phyloP scores from a whole-genome alignment of 2,329 filamentous ascomycete species.

The Furcasterigmium sp. region DNA sequence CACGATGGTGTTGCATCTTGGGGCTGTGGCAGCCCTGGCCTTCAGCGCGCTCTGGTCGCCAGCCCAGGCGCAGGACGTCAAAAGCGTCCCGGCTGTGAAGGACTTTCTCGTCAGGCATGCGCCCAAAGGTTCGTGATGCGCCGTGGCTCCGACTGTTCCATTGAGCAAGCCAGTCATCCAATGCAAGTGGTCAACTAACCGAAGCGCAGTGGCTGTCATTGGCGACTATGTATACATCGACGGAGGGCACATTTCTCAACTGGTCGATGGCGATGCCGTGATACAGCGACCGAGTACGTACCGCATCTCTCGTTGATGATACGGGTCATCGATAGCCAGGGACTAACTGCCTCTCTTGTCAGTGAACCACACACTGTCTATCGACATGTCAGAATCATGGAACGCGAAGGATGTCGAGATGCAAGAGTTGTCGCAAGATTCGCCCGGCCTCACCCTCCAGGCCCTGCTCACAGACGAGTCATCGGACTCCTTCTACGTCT shows the following conservation, averaged over 20 bases:
- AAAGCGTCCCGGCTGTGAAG: not conserved
- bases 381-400: conserved; percentile 26
- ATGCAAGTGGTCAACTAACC: not conserved
- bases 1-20: not conserved
- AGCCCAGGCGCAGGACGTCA: not conserved
- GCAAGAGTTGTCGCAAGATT: conserved; percentile 19
- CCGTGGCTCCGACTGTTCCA: no score
- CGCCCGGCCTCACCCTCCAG: conserved; percentile 22
- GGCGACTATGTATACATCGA: conserved; percentile 32
- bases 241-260: conserved; percentile 26
- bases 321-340: not conserved
- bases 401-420: conserved; percentile 24
- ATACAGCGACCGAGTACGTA: not conserved
- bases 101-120: not conserved
- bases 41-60: not conserved
- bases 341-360: not conserved
- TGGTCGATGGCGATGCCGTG: conserved; percentile 15
- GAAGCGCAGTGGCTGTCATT: conserved; percentile 8
- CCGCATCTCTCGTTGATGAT: not conserved
- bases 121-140: not conserved
- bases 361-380: conserved; percentile 27
- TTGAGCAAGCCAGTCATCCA: not conserved
- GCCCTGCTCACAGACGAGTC: conserved; percentile 25
- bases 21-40: not conserved
- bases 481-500: conserved; percentile 24